A percentile compares a stretch with the other conserved stretches of the same genome.
Conservation (phyloP, 176 grass and related monocot species). For the Avena insularis region DNA sequence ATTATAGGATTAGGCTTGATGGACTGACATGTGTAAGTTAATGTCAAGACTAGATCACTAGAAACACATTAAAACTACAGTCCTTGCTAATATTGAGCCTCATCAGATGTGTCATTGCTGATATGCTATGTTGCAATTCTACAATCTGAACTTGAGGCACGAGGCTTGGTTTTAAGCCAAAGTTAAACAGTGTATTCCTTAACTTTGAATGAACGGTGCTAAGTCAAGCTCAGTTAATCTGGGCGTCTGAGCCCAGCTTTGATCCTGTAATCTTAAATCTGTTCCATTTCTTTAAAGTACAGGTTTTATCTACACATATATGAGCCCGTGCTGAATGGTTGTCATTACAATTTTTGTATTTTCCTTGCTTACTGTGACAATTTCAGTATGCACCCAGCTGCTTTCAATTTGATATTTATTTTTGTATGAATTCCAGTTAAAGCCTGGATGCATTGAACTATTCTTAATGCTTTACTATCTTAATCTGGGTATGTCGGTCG, state of each 20-base stretch:
- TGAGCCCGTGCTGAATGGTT: background rate
- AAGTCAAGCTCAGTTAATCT: slow-evolving; percentile 21
- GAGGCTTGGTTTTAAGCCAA: slow-evolving; percentile 33
- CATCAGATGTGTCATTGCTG: slow-evolving; percentile 14
- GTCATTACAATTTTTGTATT: slow-evolving; percentile 25
- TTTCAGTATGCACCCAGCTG: slow-evolving; percentile 9
- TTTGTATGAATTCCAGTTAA: slow-evolving; percentile 23
- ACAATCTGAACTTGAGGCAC: slow-evolving; percentile 26
- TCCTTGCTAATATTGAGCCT: slow-evolving; percentile 25
- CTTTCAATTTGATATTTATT: slow-evolving; percentile 18
- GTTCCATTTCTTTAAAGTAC: slow-evolving; percentile 20
- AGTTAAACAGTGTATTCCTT: slow-evolving; percentile 14
- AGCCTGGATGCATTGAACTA: slow-evolving; percentile 22
- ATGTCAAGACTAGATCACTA: slow-evolving; percentile 31
- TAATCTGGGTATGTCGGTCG: background rate
- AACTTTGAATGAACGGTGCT: slow-evolving; percentile 24
- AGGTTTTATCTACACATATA: slow-evolving; percentile 14
- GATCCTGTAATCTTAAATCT: slow-evolving; percentile 29
- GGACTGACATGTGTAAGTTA: slow-evolving; percentile 1
- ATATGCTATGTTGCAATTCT: slow-evolving; percentile 35
- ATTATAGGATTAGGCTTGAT: slow-evolving; percentile 29
- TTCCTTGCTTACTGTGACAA: slow-evolving; percentile 26
- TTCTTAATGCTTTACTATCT: slow-evolving; percentile 29
- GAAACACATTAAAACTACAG: background rate
- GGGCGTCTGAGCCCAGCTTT: background rate